Percentiles rank a stretch among this genome's conserved stretches.
Conservation (phyloP, 2,329 filamentous ascomycete species). For the Cladobotryum protrusum region DNA sequence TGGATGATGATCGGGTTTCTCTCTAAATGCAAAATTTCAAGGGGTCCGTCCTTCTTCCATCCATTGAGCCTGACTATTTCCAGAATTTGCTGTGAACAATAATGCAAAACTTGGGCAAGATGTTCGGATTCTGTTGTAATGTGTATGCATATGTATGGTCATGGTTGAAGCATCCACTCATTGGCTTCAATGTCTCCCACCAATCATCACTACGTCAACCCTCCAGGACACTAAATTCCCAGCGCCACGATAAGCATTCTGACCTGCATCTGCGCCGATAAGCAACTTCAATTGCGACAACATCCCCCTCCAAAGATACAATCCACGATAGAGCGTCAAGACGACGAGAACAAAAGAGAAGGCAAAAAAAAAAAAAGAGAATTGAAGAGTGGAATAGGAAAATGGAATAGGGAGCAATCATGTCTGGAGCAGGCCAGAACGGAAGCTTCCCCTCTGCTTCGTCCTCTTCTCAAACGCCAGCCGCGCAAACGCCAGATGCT, state of each 20-base stretch:
- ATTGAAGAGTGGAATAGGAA: conserved; percentile 13
- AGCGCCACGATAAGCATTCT: too few relatives aligned
- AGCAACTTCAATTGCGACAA: neutral
- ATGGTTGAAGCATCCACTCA: too few relatives aligned
- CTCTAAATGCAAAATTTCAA: neutral
- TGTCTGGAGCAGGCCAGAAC: conserved; percentile 33
- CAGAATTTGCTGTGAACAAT: too few relatives aligned
- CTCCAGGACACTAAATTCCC: neutral
- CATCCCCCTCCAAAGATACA: neutral
- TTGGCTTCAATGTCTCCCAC: neutral
- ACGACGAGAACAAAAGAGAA: neutral
- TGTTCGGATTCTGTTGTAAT: too few relatives aligned
- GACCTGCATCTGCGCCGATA: neutral
- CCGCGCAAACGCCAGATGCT: conserved; percentile 19
- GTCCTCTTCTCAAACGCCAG: conserved; percentile 26
- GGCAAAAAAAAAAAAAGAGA: neutral
- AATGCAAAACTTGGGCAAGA: too few relatives aligned
- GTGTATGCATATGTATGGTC: too few relatives aligned
- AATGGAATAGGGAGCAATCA: conserved; percentile 34
- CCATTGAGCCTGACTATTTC: neutral
- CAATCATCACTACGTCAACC: conserved; percentile 3
- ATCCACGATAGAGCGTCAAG: neutral
- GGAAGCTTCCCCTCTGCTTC: conserved; percentile 31
- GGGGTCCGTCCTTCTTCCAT: neutral
- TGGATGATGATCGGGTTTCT: neutral